phyloP scores from a whole-genome alignment of 1,284 basidiomycete species.

The Vanrija humicola region DNA sequence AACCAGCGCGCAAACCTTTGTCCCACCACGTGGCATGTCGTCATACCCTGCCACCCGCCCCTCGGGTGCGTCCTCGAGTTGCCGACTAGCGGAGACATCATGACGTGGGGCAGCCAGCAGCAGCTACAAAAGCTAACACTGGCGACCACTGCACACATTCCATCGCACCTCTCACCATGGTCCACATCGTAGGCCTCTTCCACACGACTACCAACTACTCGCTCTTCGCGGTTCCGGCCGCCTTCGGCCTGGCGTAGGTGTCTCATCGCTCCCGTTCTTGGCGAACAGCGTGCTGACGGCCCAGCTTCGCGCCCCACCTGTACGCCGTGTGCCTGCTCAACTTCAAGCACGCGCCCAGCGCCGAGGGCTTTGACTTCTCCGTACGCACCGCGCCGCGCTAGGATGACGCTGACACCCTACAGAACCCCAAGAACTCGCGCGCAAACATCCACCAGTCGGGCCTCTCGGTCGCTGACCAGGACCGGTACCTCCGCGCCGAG shows the following conservation, averaged over 20 bases:
- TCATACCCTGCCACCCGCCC: too few species aligned
- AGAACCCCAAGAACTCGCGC: conserved; percentile 69
- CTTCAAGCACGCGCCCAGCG: conserved; percentile 1
- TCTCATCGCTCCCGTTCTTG: background rate
- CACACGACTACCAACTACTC: conserved; percentile 21
- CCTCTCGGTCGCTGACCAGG: conserved; percentile 73
- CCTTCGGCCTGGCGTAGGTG: conserved; percentile 24
- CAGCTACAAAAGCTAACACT: too few species aligned
- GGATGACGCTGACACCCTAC: background rate
- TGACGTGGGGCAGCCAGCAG: too few species aligned
- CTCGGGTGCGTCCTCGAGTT: too few species aligned
- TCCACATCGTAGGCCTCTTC: conserved; percentile 3
- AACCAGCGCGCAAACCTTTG: too few species aligned
- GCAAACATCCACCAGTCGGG: conserved; percentile 77
- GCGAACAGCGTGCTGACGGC: conserved; percentile 17
- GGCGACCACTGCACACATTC: background rate
- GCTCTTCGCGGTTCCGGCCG: conserved; percentile 33
- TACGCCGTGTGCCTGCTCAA: conserved; percentile 13
- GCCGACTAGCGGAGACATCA: too few species aligned
- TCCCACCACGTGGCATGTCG: too few species aligned
- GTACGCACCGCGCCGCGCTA: background rate
- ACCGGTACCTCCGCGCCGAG: conserved; percentile 26
- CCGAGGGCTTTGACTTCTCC: conserved; percentile 16
- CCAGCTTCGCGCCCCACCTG: conserved; percentile 18
- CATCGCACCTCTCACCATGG: conserved; percentile 4